These are phyloP conservation scores for Ajuga reptans DNA, from an alignment of 305 asterid genomes.

Conservation along the genomic window DNA sequence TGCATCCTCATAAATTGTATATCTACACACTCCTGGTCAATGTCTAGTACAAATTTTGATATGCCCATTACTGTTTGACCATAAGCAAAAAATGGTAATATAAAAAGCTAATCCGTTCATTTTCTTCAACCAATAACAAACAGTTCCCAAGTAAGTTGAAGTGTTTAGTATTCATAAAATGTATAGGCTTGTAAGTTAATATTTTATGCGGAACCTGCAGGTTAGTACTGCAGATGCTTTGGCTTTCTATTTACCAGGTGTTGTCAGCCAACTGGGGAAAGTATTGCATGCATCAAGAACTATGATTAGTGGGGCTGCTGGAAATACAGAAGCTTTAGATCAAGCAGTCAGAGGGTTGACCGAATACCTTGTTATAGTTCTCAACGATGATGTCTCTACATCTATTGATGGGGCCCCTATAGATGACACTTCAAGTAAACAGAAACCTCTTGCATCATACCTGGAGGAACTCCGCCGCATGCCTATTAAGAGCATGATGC, in stretches of 20 bases:
- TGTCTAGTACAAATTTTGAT: neutral
- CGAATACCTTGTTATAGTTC: slow-evolving; percentile 72
- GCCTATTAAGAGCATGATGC: slow-evolving; percentile 39
- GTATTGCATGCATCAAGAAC: slow-evolving; percentile 65
- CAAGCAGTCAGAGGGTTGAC: slow-evolving; percentile 70
- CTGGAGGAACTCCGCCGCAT: slow-evolving; percentile 70
- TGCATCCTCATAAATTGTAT: neutral
- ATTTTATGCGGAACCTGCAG: slow-evolving; percentile 43
- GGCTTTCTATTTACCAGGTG: slow-evolving; percentile 94
- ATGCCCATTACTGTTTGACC: neutral
- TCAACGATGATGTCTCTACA: slow-evolving; percentile 42
- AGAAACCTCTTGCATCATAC: slow-evolving; percentile 49
- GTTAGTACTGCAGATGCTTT: slow-evolving; percentile 87
- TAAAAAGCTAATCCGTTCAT: neutral
- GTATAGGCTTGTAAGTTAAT: slow-evolving; percentile 3
- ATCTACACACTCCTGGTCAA: neutral
- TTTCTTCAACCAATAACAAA: neutral
- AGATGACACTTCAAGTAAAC: slow-evolving; percentile 33
- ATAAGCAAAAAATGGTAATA: slow-evolving; percentile 6
- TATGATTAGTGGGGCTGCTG: slow-evolving; percentile 93
- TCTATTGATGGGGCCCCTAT: slow-evolving; percentile 25
- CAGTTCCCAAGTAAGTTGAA: neutral
- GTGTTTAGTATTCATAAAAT: neutral
- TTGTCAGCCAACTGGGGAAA: slow-evolving; percentile 85
- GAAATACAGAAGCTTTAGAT: slow-evolving; percentile 66